phyloP scores from a whole-genome alignment of 371 early-diverging fungal genomes.

The Choanephora cucurbitarum region DNA sequence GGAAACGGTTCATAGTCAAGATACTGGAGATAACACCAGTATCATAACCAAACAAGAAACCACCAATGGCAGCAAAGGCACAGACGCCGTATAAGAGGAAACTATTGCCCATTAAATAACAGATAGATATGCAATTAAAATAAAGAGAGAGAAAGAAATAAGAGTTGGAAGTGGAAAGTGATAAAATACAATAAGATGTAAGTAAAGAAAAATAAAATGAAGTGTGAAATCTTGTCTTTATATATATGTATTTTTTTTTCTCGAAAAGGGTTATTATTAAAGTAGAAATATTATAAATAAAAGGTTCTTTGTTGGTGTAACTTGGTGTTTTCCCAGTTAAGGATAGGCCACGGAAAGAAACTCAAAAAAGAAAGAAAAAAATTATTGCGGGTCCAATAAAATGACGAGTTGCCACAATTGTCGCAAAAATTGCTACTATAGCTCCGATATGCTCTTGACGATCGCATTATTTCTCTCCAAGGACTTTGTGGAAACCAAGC shows the following conservation, averaged over 20 bases:
- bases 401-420: not conserved
- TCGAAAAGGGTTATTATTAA: not conserved
- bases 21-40: slow-evolving; percentile 55
- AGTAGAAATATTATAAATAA: not conserved
- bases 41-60: slow-evolving; percentile 51
- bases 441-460: too few relatives aligned
- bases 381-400: too few relatives aligned
- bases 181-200: not conserved
- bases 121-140: slow-evolving; percentile 1
- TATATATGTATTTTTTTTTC: not conserved
- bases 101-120: slow-evolving; percentile 1
- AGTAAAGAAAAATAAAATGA: not conserved
- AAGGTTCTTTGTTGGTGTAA: not conserved
- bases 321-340: not conserved
- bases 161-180: slow-evolving; percentile 1
- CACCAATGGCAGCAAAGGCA: slow-evolving; percentile 46
- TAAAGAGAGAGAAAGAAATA: not conserved
- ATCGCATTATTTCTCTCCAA: too few relatives aligned
- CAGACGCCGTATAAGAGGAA: slow-evolving; percentile 3
- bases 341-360: not conserved
- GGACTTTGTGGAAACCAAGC: too few relatives aligned
- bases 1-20: slow-evolving; percentile 42
- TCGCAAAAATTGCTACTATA: too few relatives aligned
- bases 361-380: not conserved
- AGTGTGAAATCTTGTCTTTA: not conserved